Evolutionary conservation across 176 grass and related monocot genomes (phyloP), one percentile per base, ranked within the genome.

Genomic region (Microstegium vimineum): DNA sequence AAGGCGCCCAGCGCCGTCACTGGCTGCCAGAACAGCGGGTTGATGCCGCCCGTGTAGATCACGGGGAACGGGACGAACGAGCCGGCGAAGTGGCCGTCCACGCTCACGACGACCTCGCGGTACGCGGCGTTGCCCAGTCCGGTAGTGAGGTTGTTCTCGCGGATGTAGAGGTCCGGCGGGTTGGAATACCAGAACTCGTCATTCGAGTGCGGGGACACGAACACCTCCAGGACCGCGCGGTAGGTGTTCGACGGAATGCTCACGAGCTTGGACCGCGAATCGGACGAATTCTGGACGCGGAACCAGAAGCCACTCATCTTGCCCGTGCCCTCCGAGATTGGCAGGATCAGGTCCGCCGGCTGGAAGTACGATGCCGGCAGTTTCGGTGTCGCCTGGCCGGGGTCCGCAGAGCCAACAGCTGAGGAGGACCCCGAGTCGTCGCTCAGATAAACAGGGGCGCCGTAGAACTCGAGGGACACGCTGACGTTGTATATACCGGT

Each of bases 161-260:
- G 30, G 73, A 98, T 91, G 90, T 98, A 98, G 46, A 84, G 31
- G 77, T 95, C 87, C 20, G 95, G 92, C 37, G 95, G 92, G 76
- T 98, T 98, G 33, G 90, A 93, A 87, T 98, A 95, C 92, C 95
- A 98, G 86, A 93, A 95, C 82, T 95, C 95, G 71, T 98, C 95
- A 42, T 95, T 80, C 23, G 79, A 76, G 81, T 98, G 95, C 16
- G 81, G 90, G 62, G 95, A 98, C 49, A 95, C 92, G 49, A 86
- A 98, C 0, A 98, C 82, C 36, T 98, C 95, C 0, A 98, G 89
- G 8, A 93, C 90, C 5, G 90, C 90, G 10, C 90, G 85, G 85
- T 93, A 95, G 64, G 95, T 64, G 86, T 81, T 98, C 71, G 71
- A 63, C 17, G 92, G 95, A 88, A 98, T 80, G 71, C 20, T 52